Evolutionary conservation across 495 filamentous ascomycete species (phyloP), one percentile per base, ranked within the genome.

Genomic region (Annulohypoxylon nitens): DNA sequence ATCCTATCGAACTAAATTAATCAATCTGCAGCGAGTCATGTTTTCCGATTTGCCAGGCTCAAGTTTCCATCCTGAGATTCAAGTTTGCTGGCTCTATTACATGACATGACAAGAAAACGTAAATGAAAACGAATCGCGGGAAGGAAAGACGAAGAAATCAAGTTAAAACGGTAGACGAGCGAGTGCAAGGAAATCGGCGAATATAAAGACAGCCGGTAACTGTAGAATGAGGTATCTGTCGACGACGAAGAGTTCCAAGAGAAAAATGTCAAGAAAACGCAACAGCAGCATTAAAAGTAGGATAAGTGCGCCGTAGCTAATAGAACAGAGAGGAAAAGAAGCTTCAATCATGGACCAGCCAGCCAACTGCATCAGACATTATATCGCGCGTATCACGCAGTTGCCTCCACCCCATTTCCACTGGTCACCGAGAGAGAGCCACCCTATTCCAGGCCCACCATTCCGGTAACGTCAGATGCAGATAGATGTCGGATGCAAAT

Each of bases 321-420:
- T 83, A 82, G 81, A 78, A 86, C 83, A 84, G 80, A 81, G 64
- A 63, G 76, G 75, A 77, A 78, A 78, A 69, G 76, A 78, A 80
- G 76, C 75, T 81, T 79, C 82, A 78, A 77, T 70, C 76, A 82
- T 84, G 85, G 83, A 82, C 84, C 84, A 86, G 84, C 84, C 84
- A 86, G 81, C 78, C 78, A 75, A 75, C 82, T 83, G 81, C 81
- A 78, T 81, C 80, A 83, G 78, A 81, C 83, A 86, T 86, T 85
- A 86, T 78, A 81, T 84, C 82, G 82, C 83, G 82, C 81, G 68
- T 77, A 70, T 62, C 41, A 70, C 76, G 80, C 79, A 74, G 76
- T 78, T 81, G 79, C 74, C 61, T 76, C 75, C 78, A 0, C 75
- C 73, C 78, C 50, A 34, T 67, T 69, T 77, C 71, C 77, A 71